Evolutionary conservation across 2,329 filamentous ascomycete species (phyloP), one percentile per base, ranked within the genome.

Genomic region (Pseudopithomyces chartarum): DNA sequence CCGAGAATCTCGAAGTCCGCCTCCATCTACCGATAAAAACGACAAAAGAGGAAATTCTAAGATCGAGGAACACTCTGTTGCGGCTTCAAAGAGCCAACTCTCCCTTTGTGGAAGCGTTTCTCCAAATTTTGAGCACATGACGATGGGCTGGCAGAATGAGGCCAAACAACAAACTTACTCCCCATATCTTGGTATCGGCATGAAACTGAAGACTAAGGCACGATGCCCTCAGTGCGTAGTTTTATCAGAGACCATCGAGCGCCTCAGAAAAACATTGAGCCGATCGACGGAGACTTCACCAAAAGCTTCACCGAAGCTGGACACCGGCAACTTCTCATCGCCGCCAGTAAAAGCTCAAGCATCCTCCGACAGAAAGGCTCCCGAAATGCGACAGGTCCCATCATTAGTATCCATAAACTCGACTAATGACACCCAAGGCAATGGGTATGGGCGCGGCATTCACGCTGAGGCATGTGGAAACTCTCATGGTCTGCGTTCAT

Each of bases 321-420:
- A 39, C 13, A 32, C 2, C 19, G 22, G 47, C 15, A 13, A 32
- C 12, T 19, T 42, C 15, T 8, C 26, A 29, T 8, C 8, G 26
- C 26, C 26, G 26, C 26, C 26, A 29, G 8, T 8, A 29, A 29
- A 29, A 8, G 26, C 26, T 29, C 26, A 8, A 29, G 8, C 8
- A 5, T 29, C 8, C 8, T 29, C 26, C 8, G 26, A 29, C 26
- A 29, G 26, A 29, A 29, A 47, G 39, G 43, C 22, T 29, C 34
- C 29, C 10, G 46, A 55, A 39, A 50, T 55, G 53, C 52, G 23
- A 43, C 52, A 54, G 13, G 48, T 48, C 19, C 15, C 33, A 19
- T 17, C 29, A 20, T 48, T 36, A 6, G 17, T 22, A 17, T n/a
- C 45, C 4, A 38, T 10, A 11, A 39, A 15, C 7, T 34, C 19